These are phyloP conservation scores for Coemansia sp. DNA, from an alignment of 192 early-diverging fungal genomes.

Conservation along the genomic window DNA sequence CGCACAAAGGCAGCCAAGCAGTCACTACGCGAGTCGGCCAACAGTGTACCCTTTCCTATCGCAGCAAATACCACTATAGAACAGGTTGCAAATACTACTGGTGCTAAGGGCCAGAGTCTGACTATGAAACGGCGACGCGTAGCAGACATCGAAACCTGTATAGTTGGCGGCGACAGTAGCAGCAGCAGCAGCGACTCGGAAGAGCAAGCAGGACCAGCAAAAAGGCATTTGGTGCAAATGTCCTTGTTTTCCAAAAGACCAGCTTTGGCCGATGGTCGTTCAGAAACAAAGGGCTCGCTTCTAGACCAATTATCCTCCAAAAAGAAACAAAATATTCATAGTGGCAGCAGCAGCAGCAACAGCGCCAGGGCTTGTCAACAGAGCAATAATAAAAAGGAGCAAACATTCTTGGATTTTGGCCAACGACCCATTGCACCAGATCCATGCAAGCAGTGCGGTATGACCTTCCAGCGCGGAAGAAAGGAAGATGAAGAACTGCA, in stretches of 20 bases:
- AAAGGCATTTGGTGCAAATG: constrained; percentile 33
- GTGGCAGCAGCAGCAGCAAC: neutral
- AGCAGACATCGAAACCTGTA: neutral
- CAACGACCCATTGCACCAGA: constrained; percentile 31
- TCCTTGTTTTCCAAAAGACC: constrained; percentile 12
- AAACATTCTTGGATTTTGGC: constrained; percentile 56
- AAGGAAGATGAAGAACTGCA: constrained; percentile 52
- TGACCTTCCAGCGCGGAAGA: constrained; percentile 52
- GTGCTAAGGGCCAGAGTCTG: neutral
- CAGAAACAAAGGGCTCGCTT: neutral
- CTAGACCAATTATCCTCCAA: neutral
- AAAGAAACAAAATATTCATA: neutral
- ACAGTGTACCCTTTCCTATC: neutral
- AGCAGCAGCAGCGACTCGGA: neutral
- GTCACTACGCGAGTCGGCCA: neutral
- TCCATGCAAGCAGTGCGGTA: constrained; percentile 45
- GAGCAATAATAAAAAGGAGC: constrained; percentile 23
- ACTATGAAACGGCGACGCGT: neutral
- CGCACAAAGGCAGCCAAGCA: neutral
- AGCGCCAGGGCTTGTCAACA: neutral
- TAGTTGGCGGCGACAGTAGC: neutral
- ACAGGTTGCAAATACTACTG: neutral
- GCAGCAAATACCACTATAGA: neutral
- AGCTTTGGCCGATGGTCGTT: neutral
- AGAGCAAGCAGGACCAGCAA: constrained; percentile 5